phyloP scores from a whole-genome alignment of 768 basidiomycete genomes.

The Russula sp. region DNA sequence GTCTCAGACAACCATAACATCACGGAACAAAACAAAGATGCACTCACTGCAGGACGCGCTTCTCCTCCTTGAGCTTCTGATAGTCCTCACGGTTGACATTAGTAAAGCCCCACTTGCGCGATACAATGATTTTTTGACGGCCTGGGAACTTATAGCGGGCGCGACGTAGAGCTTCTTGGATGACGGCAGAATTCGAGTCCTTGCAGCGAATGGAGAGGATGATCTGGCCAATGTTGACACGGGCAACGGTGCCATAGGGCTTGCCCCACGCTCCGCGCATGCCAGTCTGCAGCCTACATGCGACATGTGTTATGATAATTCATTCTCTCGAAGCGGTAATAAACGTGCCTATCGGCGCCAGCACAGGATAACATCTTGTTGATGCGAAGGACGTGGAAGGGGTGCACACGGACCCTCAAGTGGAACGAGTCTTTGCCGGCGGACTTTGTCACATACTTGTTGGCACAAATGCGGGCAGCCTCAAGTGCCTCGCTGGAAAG shows the following conservation, averaged over 20 bases:
- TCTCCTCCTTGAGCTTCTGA: slow-evolving; percentile 79
- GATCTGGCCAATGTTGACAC: slow-evolving; percentile 96
- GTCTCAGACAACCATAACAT: slow-evolving; percentile 9
- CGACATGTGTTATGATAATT: background rate
- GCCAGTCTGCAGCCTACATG: slow-evolving; percentile 76
- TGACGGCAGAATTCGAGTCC: slow-evolving; percentile 78
- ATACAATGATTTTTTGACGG: slow-evolving; percentile 93
- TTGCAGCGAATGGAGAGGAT: slow-evolving; percentile 90
- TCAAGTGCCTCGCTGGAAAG: slow-evolving; percentile 93
- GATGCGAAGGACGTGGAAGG: slow-evolving; percentile 98
- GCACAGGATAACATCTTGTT: slow-evolving; percentile 99
- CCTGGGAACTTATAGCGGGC: slow-evolving; percentile 99
- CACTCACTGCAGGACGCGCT: slow-evolving; percentile 82
- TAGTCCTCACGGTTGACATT: slow-evolving; percentile 89
- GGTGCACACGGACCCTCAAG: slow-evolving; percentile 92
- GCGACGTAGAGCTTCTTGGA: slow-evolving; percentile 95
- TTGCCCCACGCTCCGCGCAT: slow-evolving; percentile 99
- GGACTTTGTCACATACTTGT: slow-evolving; percentile 99
- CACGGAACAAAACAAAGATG: background rate
- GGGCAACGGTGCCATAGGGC: slow-evolving; percentile 93
- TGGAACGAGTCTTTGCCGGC: slow-evolving; percentile 99
- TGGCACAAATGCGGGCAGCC: slow-evolving; percentile 97
- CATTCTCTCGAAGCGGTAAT: background rate
- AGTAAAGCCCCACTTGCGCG: slow-evolving; percentile 99
- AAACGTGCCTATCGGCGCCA: slow-evolving; percentile 88